Conservation (phyloP, 2,329 filamentous ascomycete genomes). For the Xylaria sp. region DNA sequence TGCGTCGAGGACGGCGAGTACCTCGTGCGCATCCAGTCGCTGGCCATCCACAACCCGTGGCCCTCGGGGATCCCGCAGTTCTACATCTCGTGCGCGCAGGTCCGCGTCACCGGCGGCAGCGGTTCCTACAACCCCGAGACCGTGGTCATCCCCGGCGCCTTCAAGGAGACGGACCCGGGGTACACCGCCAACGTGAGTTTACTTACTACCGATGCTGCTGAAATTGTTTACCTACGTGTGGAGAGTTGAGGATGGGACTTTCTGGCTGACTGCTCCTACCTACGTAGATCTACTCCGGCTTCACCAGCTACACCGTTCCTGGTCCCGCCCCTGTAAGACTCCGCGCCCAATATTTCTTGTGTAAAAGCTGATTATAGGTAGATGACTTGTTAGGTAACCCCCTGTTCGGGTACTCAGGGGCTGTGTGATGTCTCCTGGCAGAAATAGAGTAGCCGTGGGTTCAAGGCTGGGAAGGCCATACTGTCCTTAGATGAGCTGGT, state of each 20-base stretch:
- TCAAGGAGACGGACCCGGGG: constrained; percentile 44
- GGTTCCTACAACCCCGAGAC: constrained; percentile 36
- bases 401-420: not conserved
- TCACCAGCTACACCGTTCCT: constrained; percentile 40
- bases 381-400: constrained; percentile 19
- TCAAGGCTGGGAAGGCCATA: too few relatives aligned
- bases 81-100: constrained; percentile 51
- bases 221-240: not conserved
- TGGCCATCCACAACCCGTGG: constrained; percentile 61
- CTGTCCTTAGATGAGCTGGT: too few relatives aligned
- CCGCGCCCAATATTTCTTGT: not conserved
- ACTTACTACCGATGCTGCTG: not conserved
- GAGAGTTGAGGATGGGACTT: not conserved
- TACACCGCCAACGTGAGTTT: constrained; percentile 48
- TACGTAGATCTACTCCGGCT: constrained; percentile 38
- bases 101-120: constrained; percentile 48
- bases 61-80: constrained; percentile 50
- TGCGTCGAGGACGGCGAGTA: constrained; percentile 61
- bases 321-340: constrained; percentile 31
- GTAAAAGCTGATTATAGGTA: constrained; percentile 9
- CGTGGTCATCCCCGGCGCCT: constrained; percentile 42
- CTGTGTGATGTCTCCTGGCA: not conserved
- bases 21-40: constrained; percentile 60
- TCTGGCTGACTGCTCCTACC: not conserved
- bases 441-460: too few relatives aligned